Evolutionary conservation across 768 basidiomycete species (phyloP).

Genomic region (Amanita pseudoporphyria): DNA sequence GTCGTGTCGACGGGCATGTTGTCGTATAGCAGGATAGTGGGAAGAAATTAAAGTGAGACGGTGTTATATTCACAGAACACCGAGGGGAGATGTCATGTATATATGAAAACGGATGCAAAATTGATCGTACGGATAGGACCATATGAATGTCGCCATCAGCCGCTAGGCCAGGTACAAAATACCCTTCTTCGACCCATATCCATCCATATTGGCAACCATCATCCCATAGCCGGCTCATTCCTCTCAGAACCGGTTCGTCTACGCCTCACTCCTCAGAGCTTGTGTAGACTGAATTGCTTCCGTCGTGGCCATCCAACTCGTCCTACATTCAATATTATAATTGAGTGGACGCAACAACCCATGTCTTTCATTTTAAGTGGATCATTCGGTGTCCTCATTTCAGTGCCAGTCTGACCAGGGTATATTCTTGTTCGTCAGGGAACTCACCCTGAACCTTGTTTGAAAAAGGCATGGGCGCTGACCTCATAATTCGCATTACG

Average conservation of each 20-base stretch:
- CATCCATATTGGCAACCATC: not conserved
- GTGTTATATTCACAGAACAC: not conserved
- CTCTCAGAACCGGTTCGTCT: not conserved
- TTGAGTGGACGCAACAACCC: no score
- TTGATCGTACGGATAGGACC: not conserved
- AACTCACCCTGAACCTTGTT: not conserved
- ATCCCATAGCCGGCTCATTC: not conserved
- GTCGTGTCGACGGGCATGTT: conserved; percentile 34
- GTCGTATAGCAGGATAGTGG: not conserved
- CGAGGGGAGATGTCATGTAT: not conserved
- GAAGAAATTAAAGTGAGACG: not conserved
- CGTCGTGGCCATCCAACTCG: no score
- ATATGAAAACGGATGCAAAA: not conserved
- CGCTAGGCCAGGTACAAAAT: not conserved
- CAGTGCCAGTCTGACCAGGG: no score
- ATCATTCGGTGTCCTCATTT: no score
- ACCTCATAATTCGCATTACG: not conserved
- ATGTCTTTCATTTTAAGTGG: no score
- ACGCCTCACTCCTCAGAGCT: not conserved
- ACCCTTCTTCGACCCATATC: conserved; percentile 1
- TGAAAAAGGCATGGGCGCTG: not conserved
- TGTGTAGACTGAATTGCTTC: not conserved
- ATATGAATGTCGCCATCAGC: not conserved
- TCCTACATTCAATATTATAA: no score
- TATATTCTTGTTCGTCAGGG: not conserved